Evolutionary conservation across 192 early-diverging fungal species (phyloP).

Genomic region (Helicostylum pulchrum): DNA sequence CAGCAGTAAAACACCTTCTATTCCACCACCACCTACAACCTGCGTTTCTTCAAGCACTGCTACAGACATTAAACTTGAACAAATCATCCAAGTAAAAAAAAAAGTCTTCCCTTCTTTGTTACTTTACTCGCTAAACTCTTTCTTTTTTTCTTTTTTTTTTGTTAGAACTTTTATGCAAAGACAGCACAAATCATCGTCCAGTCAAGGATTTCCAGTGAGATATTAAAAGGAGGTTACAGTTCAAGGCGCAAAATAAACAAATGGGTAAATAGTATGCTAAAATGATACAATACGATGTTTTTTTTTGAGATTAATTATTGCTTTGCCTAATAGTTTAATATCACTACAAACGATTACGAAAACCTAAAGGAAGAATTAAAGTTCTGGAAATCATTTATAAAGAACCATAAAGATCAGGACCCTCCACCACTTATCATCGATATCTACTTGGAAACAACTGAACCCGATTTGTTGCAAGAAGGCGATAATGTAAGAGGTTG

Average conservation of each 20-base stretch:
- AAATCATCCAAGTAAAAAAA: constrained; percentile 58
- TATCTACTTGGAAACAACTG: constrained; percentile 73
- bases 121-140: no score
- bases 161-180: constrained; percentile 80
- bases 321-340: constrained; percentile 64
- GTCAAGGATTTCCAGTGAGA: constrained; percentile 48
- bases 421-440: constrained; percentile 77
- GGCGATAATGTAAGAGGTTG: background rate
- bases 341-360: constrained; percentile 74
- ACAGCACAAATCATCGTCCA: constrained; percentile 71
- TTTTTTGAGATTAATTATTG: background rate
- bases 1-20: background rate
- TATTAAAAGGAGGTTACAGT: constrained; percentile 10
- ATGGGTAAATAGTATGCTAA: constrained; percentile 51
- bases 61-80: constrained; percentile 49
- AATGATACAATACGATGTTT: background rate
- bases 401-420: constrained; percentile 30
- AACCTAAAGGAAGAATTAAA: constrained; percentile 72
- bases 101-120: background rate
- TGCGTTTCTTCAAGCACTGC: constrained; percentile 21
- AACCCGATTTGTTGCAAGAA: constrained; percentile 5
- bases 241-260: constrained; percentile 53
- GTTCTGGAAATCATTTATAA: constrained; percentile 68
- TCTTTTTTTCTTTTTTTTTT: no score
- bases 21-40: constrained; percentile 2